Evolutionary conservation across 2,329 filamentous ascomycete genomes (phyloP), one percentile per base, ranked within the genome.

Genomic region (Neoscytalidium dimidiatum): DNA sequence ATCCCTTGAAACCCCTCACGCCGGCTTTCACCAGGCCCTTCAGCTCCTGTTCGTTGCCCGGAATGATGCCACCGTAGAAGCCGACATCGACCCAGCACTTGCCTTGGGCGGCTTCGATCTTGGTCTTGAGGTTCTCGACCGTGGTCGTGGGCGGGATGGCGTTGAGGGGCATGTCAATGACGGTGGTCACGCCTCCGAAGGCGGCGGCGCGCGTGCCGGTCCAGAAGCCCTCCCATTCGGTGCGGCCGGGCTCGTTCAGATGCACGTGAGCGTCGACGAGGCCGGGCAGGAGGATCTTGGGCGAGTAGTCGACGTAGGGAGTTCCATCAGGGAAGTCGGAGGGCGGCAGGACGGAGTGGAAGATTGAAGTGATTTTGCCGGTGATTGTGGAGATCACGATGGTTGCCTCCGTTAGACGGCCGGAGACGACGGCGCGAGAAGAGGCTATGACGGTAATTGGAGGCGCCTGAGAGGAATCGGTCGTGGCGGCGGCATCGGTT

Each of bases 61-160:
- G 95, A 53, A 99, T 88, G 43, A 98, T 88, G 33, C 95, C 95
- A 28, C 95, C 95, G 75, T 98, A 98, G 79, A 99, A 98, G 31
- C 93, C 95, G n/a, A 98, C 94, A 72, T 98, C 95, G 28, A 98
- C 92, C 94, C 94, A 99, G 80, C 94, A 97, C 80, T 98, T 90
- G 35, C 91, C 92, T 67, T 86, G 79, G 44, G 92, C 92, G 26
- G 95, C 95, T 29, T 86, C 85, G 52, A 97, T 83, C 83, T 99
- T 99, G 81, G 92, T 91, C 67, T 90, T 84, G 70, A 99, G 85
- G 6, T 91, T 92, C 19, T 84, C 82, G 3, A 98, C 84, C 0
- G 94, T 98, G 9, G 94, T 98, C 0, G 95, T 99, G 0, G 95
- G 95, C 38, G 95, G 95, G 44, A 99, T 96, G 56, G 94, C 93